phyloP scores from a whole-genome alignment of 495 filamentous ascomycete species.

The Aspergillus egyptiacus region DNA sequence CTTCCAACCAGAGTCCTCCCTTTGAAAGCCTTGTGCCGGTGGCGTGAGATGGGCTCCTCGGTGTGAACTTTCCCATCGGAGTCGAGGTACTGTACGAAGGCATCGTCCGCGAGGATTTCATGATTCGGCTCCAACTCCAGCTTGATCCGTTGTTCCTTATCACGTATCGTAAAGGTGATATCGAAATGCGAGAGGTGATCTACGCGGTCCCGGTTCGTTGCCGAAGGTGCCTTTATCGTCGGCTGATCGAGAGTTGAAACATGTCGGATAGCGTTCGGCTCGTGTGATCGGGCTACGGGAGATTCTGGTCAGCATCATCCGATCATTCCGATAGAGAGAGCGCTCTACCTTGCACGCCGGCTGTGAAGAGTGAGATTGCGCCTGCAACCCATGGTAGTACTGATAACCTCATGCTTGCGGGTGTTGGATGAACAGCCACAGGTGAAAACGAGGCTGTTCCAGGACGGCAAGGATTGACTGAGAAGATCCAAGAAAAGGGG shows the following conservation, averaged over 20 bases:
- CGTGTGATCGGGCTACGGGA: conserved; percentile 59
- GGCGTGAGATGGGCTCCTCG: conserved; percentile 60
- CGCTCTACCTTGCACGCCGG: conserved; percentile 14
- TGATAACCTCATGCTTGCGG: conserved; percentile 17
- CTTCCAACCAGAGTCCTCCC: conserved; percentile 68
- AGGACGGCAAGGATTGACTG: background rate
- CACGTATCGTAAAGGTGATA: conserved; percentile 69
- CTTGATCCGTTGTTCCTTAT: conserved; percentile 62
- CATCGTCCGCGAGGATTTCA: conserved; percentile 75
- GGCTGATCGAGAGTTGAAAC: conserved; percentile 69
- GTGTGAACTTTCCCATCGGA: conserved; percentile 57
- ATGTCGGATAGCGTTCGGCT: conserved; percentile 69
- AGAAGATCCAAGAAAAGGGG: conserved; percentile 5
- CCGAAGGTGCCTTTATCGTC: conserved; percentile 69
- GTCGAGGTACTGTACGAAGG: conserved; percentile 64
- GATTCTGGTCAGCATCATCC: conserved; percentile 7
- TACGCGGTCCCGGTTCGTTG: conserved; percentile 55
- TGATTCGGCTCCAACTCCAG: conserved; percentile 86
- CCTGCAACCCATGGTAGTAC: conserved; percentile 18
- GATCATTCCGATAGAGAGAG: background rate
- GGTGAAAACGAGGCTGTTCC: background rate
- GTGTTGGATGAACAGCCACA: conserved; percentile 5
- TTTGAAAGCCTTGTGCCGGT: conserved; percentile 75
- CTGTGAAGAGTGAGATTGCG: conserved; percentile 17
- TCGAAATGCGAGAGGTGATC: conserved; percentile 77